Conservation (phyloP, 2,329 filamentous ascomycete genomes). For the Boeremia lycopersici region DNA sequence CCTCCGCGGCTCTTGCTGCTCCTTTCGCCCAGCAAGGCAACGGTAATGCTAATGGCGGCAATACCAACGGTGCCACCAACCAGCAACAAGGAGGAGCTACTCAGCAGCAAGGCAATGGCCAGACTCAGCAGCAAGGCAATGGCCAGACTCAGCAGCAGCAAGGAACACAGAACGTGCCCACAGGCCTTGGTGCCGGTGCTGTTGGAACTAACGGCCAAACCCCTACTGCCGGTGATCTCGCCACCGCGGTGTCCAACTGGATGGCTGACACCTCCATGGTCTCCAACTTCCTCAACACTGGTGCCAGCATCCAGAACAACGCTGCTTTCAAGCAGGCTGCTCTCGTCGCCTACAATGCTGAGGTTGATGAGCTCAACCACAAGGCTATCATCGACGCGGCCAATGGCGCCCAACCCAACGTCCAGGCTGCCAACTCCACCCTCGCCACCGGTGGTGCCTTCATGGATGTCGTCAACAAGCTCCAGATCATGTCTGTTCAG, state of each 20-base stretch:
- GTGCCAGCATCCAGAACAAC: slow-evolving; percentile 41
- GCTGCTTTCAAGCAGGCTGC: slow-evolving; percentile 46
- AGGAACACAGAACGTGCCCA: slow-evolving; percentile 13
- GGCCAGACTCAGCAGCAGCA: slow-evolving; percentile 14
- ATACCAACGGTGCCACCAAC: background rate
- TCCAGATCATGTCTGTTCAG: slow-evolving; percentile 45
- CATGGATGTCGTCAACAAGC: slow-evolving; percentile 48
- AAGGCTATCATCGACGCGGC: slow-evolving; percentile 46
- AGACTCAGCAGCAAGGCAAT: slow-evolving; percentile 14
- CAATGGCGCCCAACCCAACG: slow-evolving; percentile 32
- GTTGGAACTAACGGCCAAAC: slow-evolving; percentile 26
- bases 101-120: slow-evolving; percentile 16
- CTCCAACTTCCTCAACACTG: slow-evolving; percentile 46
- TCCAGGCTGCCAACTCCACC: slow-evolving; percentile 46
- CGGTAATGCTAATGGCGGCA: slow-evolving; percentile 20
- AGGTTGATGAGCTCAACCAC: slow-evolving; percentile 48
- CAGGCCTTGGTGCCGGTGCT: slow-evolving; percentile 24
- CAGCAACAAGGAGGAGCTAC: slow-evolving; percentile 6
- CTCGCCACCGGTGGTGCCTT: slow-evolving; percentile 45
- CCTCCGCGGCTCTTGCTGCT: slow-evolving; percentile 40
- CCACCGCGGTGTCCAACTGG: slow-evolving; percentile 47
- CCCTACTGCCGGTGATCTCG: slow-evolving; percentile 35
- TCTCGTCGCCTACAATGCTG: slow-evolving; percentile 45
- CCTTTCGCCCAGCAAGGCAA: slow-evolving; percentile 34
- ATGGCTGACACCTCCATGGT: slow-evolving; percentile 47